Evolutionary conservation across 1,284 basidiomycete genomes (phyloP), one percentile per base, ranked within the genome.

Genomic region (Anthracocystis panici-leucophaei): DNA sequence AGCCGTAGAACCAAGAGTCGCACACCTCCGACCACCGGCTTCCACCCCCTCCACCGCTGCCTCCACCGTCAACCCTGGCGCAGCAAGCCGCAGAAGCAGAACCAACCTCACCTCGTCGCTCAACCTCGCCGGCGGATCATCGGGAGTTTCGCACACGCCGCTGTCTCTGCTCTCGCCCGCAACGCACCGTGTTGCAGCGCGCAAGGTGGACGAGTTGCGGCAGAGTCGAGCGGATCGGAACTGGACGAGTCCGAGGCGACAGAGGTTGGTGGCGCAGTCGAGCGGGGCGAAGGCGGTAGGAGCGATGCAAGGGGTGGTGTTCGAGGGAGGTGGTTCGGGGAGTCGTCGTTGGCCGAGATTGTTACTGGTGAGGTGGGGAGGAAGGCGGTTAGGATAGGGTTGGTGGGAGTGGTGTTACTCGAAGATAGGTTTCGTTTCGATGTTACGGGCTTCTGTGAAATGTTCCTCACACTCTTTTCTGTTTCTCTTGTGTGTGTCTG

Each of bases 131-230:
- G 72, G 72, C 31, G 63, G 72, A n/a, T 69, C 72, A 0, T 63
- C 58, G 1, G 59, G 63, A 0, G 66, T 75, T 3, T 69, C 72
- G 6, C 74, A 71, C 14, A 76, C 74, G 20, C 68, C 74, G 3
- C 50, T 76, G 0, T 68, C 68, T n/a, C 35, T 76, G 9, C 65
- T 76, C 20, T 68, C 68, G 23, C 68, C 68, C 8, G 57, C 57
- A n/a, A 68, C 68, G 49, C 74, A 76, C 35, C 33, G 50, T 1
- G 38, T 44, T 1, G 74, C 74, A 0, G 57, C 53, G 14, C 23
- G 23, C 2, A 71, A 72, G 44, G 74, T 65, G 51, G 53, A 60
- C 21, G 65, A 65, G 54, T 33, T 76, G 14, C 44, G 68, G 0
- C 33, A 60, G 25, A 65, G 64, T 40, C 46, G 73, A 12, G 31